These are phyloP conservation scores for Scenedesmus sp. DNA, from an alignment of 163 green algal genomes.

Conservation along the genomic window DNA sequence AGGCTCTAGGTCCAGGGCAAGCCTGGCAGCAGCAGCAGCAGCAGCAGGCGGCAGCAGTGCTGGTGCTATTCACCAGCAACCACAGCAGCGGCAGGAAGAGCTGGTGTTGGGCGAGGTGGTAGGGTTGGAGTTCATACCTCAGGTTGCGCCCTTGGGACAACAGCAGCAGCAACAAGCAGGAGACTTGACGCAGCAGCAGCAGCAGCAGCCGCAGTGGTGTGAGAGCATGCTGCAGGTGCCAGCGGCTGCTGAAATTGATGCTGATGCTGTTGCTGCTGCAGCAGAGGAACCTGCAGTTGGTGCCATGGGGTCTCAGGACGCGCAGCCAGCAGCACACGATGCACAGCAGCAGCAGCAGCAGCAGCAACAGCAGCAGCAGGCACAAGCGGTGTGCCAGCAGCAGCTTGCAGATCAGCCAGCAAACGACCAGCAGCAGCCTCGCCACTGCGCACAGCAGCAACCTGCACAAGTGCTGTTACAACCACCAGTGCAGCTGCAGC, in stretches of 20 bases:
- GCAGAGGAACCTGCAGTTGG: too few relatives aligned
- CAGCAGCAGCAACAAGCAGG: conserved; percentile 25
- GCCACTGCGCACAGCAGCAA: background rate
- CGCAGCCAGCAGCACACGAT: background rate
- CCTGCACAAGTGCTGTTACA: background rate
- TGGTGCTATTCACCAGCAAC: background rate
- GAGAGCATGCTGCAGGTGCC: background rate
- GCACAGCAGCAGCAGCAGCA: conserved; percentile 40
- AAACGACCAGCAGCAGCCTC: background rate
- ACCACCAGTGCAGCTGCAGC: background rate
- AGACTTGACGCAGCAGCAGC: background rate
- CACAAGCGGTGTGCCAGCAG: background rate
- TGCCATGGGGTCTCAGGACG: background rate
- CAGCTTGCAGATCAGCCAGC: background rate
- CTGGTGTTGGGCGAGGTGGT: background rate
- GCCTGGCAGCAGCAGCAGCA: conserved; percentile 22
- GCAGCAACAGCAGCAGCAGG: conserved; percentile 12
- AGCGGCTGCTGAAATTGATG: conserved; percentile 8
- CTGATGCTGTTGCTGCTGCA: background rate
- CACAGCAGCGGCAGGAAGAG: conserved; percentile 10
- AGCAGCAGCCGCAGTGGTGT: conserved; percentile 40
- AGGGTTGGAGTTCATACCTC: background rate
- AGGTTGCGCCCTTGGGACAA: background rate
- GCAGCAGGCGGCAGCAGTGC: background rate
- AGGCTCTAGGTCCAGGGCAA: background rate